Percentiles rank a stretch among this genome's conserved stretches.
Conservation (phyloP, 495 filamentous ascomycete genomes). For the Xylaria telfairii region DNA sequence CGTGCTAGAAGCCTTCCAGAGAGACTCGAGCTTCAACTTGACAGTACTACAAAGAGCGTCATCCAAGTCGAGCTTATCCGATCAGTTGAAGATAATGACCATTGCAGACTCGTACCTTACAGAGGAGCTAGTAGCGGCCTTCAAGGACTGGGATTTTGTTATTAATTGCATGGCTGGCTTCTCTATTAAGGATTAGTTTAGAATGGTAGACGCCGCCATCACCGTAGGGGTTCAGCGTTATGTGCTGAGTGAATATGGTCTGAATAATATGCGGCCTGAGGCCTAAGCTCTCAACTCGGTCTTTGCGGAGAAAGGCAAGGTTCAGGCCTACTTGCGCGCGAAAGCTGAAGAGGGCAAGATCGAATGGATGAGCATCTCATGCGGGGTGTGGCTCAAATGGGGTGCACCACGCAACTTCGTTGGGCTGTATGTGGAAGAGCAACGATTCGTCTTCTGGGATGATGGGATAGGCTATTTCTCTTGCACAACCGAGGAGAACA, state of each 20-base stretch:
- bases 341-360: conserved; percentile 40
- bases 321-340: conserved; percentile 48
- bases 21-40: conserved; percentile 31
- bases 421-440: conserved; percentile 41
- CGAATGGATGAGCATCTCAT: conserved; percentile 48
- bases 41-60: conserved; percentile 39
- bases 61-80: conserved; percentile 31
- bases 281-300: conserved; percentile 44
- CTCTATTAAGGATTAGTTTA: conserved; percentile 43
- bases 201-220: conserved; percentile 59
- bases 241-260: conserved; percentile 72
- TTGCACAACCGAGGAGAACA: conserved; percentile 46
- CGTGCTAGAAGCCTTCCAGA: conserved; percentile 32
- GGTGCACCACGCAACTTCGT: conserved; percentile 43
- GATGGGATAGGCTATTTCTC: conserved; percentile 50
- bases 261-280: conserved; percentile 62
- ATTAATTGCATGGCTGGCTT: conserved; percentile 41
- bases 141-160: conserved; percentile 35
- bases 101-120: conserved; percentile 36
- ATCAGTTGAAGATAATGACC: conserved; percentile 27
- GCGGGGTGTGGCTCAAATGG: conserved; percentile 53
- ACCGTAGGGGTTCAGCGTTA: conserved; percentile 54
- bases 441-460: conserved; percentile 44
- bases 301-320: conserved; percentile 49
- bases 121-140: conserved; percentile 31